Evolutionary conservation across 2,329 filamentous ascomycete species (phyloP).

Genomic region (Venturia carpophila): DNA sequence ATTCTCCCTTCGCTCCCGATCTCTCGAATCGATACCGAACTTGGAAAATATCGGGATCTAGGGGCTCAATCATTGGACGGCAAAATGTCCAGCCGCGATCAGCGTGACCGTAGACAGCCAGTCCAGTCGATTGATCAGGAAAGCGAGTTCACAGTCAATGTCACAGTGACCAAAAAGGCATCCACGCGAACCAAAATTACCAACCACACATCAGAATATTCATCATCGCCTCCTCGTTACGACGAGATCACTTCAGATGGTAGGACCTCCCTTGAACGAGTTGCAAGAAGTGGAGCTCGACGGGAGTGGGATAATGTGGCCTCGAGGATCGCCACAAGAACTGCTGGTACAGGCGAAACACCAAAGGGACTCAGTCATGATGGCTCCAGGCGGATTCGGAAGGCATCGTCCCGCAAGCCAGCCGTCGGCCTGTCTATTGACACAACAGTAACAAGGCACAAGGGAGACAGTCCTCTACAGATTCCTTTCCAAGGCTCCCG

Average conservation of each 20-base stretch:
- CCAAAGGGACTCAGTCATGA: not conserved
- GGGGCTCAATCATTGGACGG: not conserved
- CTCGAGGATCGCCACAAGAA: conserved; percentile 12
- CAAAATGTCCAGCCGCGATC: conserved; percentile 3
- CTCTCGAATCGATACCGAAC: not conserved
- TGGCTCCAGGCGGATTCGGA: conserved; percentile 63
- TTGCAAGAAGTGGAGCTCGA: not conserved
- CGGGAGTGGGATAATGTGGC: conserved; percentile 15
- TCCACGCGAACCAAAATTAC: conserved; percentile 1
- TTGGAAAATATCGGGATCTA: not conserved
- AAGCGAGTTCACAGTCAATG: conserved; percentile 14
- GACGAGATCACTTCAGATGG: conserved; percentile 1
- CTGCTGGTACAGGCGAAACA: conserved; percentile 6
- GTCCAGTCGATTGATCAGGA: not conserved
- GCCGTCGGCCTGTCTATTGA: conserved; percentile 16
- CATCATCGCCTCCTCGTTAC: not conserved
- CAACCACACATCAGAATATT: not conserved
- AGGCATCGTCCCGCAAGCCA: conserved; percentile 52
- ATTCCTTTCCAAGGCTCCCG: not conserved
- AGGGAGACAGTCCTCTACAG: not conserved
- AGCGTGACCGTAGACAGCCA: not conserved
- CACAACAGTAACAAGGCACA: conserved; percentile 14
- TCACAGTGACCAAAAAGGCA: conserved; percentile 11
- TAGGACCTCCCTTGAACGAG: not conserved
- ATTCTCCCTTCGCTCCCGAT: not conserved